Evolutionary conservation across 495 filamentous ascomycete genomes (phyloP).

Genomic region (Aspergillus conjunctus): DNA sequence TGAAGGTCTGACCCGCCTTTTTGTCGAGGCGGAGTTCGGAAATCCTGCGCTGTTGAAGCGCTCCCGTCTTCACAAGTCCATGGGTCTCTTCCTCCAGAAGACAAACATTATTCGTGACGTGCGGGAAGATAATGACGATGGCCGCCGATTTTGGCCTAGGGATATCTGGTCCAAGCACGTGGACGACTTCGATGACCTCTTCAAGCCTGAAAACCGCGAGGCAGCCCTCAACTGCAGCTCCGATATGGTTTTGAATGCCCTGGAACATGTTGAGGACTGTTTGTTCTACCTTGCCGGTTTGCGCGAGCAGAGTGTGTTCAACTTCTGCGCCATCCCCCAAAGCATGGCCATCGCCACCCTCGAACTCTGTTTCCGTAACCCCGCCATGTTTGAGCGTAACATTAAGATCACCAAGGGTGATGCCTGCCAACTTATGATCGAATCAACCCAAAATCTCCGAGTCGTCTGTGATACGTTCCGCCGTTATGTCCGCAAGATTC

Average conservation of each 20-base stretch:
- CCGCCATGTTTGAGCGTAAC: constrained; percentile 80
- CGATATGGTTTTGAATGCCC: constrained; percentile 89
- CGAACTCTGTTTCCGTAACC: constrained; percentile 89
- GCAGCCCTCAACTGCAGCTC: constrained; percentile 85
- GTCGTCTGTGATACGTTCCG: constrained; percentile 79
- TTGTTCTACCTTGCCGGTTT: constrained; percentile 96
- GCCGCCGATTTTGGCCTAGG: constrained; percentile 88
- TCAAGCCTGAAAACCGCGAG: constrained; percentile 76
- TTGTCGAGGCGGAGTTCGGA: constrained; percentile 84
- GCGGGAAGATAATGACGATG: constrained; percentile 84
- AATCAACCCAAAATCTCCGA: constrained; percentile 86
- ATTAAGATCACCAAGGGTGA: constrained; percentile 97
- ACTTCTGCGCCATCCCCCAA: constrained; percentile 98
- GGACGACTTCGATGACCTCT: constrained; percentile 83
- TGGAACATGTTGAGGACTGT: constrained; percentile 88
- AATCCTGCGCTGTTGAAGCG: constrained; percentile 82
- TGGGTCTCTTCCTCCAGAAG: constrained; percentile 97
- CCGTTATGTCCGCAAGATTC: constrained; percentile 74
- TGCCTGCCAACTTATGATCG: constrained; percentile 86
- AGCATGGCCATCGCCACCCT: constrained; percentile 96
- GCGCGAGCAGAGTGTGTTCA: constrained; percentile 98
- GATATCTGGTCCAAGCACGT: constrained; percentile 97
- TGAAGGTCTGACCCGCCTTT: constrained; percentile 87
- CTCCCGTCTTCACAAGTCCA: constrained; percentile 81
- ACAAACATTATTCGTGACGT: constrained; percentile 98